phyloP scores from a whole-genome alignment of 768 basidiomycete species.

The Gloeophyllum trabeum region DNA sequence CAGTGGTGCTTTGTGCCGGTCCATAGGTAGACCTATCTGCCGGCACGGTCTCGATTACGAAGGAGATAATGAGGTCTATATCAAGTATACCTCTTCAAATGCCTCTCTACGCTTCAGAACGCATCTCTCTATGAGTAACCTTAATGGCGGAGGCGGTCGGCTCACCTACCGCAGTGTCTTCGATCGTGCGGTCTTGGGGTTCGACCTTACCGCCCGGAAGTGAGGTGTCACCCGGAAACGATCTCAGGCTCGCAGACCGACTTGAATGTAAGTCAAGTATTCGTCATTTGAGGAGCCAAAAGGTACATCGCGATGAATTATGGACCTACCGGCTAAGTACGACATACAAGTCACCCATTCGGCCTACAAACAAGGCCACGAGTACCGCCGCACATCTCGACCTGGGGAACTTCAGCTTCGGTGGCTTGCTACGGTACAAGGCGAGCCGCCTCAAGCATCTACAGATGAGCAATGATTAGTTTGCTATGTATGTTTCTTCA shows the following conservation, averaged over 20 bases:
- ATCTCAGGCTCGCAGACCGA: conserved; percentile 57
- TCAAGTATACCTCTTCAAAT: conserved; percentile 64
- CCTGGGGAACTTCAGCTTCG: conserved; percentile 33
- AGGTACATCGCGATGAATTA: not conserved
- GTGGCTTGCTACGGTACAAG: conserved; percentile 32
- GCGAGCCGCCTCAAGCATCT: conserved; percentile 52
- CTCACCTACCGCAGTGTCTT: conserved; percentile 70
- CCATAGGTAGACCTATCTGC: conserved; percentile 76
- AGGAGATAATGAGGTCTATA: not conserved
- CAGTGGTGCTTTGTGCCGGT: conserved; percentile 57
- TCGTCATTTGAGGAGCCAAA: not conserved
- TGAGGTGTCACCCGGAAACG: conserved; percentile 83
- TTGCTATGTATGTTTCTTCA: not conserved
- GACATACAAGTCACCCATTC: conserved; percentile 78
- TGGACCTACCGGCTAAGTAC: conserved; percentile 63
- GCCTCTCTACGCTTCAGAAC: conserved; percentile 68
- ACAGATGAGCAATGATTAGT: not conserved
- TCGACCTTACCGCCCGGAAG: conserved; percentile 83
- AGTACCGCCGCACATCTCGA: conserved; percentile 64
- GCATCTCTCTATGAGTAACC: too few species aligned
- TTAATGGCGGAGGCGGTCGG: conserved; percentile 1
- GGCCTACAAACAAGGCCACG: conserved; percentile 76
- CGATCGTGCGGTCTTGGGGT: conserved; percentile 48
- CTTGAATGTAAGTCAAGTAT: conserved; percentile 23
- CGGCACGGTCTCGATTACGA: not conserved